phyloP scores from a whole-genome alignment of 164 flowering plant species.

The Cinnamomum micranthum region DNA sequence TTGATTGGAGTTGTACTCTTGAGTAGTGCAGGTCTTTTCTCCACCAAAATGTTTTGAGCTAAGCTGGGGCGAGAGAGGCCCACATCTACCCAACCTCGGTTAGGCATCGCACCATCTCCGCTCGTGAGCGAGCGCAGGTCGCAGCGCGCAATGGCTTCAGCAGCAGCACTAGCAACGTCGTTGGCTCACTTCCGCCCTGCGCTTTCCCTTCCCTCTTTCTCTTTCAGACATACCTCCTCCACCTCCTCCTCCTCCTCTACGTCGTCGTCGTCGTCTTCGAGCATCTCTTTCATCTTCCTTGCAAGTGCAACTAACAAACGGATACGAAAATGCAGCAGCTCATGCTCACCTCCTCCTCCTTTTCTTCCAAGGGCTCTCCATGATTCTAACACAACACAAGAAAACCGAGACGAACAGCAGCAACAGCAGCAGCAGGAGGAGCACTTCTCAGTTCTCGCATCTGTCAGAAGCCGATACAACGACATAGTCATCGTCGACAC shows the following conservation, averaged over 20 bases:
- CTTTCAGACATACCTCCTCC: neutral
- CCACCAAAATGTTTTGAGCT: too few species aligned
- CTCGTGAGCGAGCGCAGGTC: too few species aligned
- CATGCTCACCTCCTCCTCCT: neutral
- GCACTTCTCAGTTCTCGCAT: conserved; percentile 39
- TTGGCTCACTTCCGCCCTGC: neutral
- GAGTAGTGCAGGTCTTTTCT: too few species aligned
- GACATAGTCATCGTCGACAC: conserved; percentile 69
- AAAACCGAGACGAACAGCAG: conserved; percentile 8
- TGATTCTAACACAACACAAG: neutral
- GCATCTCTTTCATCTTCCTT: neutral
- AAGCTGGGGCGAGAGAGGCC: too few species aligned
- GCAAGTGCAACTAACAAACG: neutral
- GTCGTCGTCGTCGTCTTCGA: neutral
- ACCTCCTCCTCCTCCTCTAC: neutral
- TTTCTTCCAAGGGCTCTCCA: neutral
- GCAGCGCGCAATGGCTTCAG: neutral
- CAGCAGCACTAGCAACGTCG: neutral
- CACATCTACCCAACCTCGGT: too few species aligned
- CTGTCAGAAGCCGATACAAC: conserved; percentile 42
- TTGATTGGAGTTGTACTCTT: too few species aligned
- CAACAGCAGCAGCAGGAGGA: conserved; percentile 19
- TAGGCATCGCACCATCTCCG: too few species aligned
- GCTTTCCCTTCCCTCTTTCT: neutral
- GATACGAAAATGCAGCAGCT: neutral